These are phyloP conservation scores for Irineochytrium annulatum DNA, from an alignment of 192 early-diverging fungal genomes.

Conservation along the genomic window DNA sequence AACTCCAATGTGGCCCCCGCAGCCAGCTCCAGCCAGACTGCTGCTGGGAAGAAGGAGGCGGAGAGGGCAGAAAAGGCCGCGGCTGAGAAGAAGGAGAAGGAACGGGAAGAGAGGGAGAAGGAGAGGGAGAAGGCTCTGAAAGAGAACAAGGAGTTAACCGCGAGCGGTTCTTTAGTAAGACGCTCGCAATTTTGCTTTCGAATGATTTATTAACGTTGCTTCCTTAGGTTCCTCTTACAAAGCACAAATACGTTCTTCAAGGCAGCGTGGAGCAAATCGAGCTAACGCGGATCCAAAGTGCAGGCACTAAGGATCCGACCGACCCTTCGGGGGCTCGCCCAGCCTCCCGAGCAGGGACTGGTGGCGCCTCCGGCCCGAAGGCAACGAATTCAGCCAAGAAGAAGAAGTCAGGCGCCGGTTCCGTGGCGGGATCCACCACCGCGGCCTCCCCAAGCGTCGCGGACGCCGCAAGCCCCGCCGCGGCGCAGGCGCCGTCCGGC, in stretches of 20 bases:
- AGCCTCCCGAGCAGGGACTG: background rate
- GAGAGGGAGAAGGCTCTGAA: conserved; percentile 17
- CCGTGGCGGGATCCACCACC: background rate
- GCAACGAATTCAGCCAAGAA: conserved; percentile 38
- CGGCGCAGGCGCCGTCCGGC: conserved; percentile 4
- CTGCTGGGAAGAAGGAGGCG: background rate
- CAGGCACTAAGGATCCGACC: too few species aligned
- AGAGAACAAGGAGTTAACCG: conserved; percentile 15
- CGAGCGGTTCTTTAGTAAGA: conserved; percentile 3
- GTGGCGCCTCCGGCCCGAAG: conserved; percentile 22
- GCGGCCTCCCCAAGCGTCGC: background rate
- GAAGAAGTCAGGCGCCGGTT: conserved; percentile 23
- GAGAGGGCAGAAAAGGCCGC: conserved; percentile 28
- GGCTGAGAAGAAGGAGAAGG: conserved; percentile 40
- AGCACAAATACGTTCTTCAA: conserved; percentile 52
- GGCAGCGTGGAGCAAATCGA: conserved; percentile 33
- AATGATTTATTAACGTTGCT: background rate
- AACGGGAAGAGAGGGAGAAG: conserved; percentile 21
- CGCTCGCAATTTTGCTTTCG: conserved; percentile 21
- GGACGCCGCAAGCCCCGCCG: conserved; percentile 6
- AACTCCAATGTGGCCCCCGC: too few species aligned
- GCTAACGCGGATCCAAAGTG: conserved; percentile 7
- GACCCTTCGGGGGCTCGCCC: too few species aligned
- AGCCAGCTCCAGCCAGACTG: background rate
- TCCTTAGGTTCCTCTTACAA: conserved; percentile 12